Conservation (phyloP, 1,284 basidiomycete species). For the Mixia osmundae region DNA sequence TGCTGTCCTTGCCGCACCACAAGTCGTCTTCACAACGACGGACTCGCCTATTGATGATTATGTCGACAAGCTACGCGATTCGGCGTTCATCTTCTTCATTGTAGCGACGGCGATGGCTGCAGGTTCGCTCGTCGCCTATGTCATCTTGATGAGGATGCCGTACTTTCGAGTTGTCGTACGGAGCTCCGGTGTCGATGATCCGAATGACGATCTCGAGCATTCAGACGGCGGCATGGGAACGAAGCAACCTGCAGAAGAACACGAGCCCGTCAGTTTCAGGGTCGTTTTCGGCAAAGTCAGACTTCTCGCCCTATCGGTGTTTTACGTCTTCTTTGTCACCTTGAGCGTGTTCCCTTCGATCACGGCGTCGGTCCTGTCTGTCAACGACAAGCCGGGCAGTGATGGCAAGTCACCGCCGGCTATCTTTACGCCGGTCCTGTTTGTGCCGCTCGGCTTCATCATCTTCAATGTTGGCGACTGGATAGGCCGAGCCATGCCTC, state of each 20-base stretch:
- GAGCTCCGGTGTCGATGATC: background rate
- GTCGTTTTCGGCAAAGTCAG: constrained; percentile 17
- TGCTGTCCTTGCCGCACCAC: too few relatives aligned
- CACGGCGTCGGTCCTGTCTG: constrained; percentile 14
- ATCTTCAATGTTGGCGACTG: constrained; percentile 18
- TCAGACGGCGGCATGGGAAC: background rate
- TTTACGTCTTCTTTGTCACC: constrained; percentile 16
- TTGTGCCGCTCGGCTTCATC: constrained; percentile 17
- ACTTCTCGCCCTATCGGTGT: constrained; percentile 14
- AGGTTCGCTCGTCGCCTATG: constrained; percentile 9
- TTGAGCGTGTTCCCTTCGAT: constrained; percentile 18
- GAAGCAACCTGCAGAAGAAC: background rate
- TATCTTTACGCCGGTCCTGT: constrained; percentile 9
- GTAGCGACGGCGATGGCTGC: constrained; percentile 12
- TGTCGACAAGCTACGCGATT: constrained; percentile 5
- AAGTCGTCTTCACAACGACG: background rate
- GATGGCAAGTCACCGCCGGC: background rate
- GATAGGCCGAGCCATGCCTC: constrained; percentile 17
- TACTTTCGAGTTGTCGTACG: constrained; percentile 1
- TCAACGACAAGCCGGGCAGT: constrained; percentile 3
- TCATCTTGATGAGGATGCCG: constrained; percentile 9
- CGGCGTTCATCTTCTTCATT: constrained; percentile 16
- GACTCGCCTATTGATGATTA: background rate
- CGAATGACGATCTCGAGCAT: background rate
- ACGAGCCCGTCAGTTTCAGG: constrained; percentile 2